Evolutionary conservation across 495 filamentous ascomycete species (phyloP), one percentile per base, ranked within the genome.

Genomic region (Terfezia claveryi): DNA sequence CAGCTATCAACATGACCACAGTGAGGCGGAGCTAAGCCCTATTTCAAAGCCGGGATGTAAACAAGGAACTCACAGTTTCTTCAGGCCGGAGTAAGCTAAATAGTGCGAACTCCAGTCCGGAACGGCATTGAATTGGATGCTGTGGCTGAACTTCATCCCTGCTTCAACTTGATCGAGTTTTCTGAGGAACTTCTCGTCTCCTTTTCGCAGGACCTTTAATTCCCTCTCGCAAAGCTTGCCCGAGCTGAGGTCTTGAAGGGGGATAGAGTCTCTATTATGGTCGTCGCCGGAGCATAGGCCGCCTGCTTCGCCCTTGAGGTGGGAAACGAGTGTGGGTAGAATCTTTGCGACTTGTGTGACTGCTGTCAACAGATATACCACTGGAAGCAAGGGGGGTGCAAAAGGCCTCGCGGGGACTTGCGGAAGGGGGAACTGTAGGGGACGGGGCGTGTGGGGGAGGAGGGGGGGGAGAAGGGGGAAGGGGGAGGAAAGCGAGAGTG

Each of bases 91-190:
- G 69, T 99, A 99, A 54, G 87, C 81, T 62, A 99, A 91, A 68
- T 99, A 99, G 68, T 94, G 78, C 58, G 80, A 83, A 71, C 87
- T 95, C 91, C 91, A 99, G 66, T 99, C 91, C 20, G 92, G 91
- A 55, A 99, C 92, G 55, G 91, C 87, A 70, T 99, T 99, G 71
- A 99, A 99, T 72, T 99, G 91, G 60, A 99, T 80, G 70, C 92
- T 96, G 66, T 96, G 91, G 52, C 91, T 95, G 74, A 99, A 99
- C 78, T 95, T 96, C 91, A 99, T 99, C 59, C 87, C 86, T 80
- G 57, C 56, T 58, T 80, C 78, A 54, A 71, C 76, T 65, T 77
- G 67, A 57, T 76, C 74, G 49, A 80, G 74, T 71, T 74, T 72
- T 52, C 68, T 62, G 60, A 69, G 71, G 54, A 66, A 61, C 53